Evolutionary conservation across 169 alveolate genomes (phyloP).

Genomic region (Plasmodium adleri): DNA sequence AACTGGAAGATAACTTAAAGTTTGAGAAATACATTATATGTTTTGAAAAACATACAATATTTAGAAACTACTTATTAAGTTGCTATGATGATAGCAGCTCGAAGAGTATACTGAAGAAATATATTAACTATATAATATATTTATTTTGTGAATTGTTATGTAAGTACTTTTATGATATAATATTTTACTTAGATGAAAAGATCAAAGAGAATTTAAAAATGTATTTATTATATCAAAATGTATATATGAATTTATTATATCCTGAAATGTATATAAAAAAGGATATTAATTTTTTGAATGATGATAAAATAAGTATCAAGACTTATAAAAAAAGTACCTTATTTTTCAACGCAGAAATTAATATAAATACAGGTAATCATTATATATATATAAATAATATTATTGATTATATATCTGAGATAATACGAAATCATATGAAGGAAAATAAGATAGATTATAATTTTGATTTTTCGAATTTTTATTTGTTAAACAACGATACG

Average conservation of each 20-base stretch:
- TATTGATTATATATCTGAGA: slow-evolving; percentile 29
- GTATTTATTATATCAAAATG: slow-evolving; percentile 42
- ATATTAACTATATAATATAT: slow-evolving; percentile 56
- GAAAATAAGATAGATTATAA: slow-evolving; percentile 31
- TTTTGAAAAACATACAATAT: slow-evolving; percentile 33
- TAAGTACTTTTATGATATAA: slow-evolving; percentile 59
- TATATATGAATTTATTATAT: slow-evolving; percentile 57
- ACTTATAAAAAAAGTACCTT: slow-evolving; percentile 34
- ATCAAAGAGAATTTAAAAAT: slow-evolving; percentile 36
- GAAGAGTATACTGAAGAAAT: slow-evolving; percentile 52
- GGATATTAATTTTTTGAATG: slow-evolving; percentile 35
- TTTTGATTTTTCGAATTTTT: slow-evolving; percentile 13
- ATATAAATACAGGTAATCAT: slow-evolving; percentile 49
- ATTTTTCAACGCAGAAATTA: slow-evolving; percentile 38
- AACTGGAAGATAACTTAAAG: slow-evolving; percentile 32
- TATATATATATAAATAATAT: slow-evolving; percentile 21
- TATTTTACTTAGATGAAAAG: slow-evolving; percentile 57
- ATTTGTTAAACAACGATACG: slow-evolving; percentile 31
- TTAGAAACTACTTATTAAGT: slow-evolving; percentile 25
- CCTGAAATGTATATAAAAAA: slow-evolving; percentile 58
- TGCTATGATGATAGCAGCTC: slow-evolving; percentile 52
- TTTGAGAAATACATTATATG: slow-evolving; percentile 62
- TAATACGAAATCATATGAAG: slow-evolving; percentile 49
- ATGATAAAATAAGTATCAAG: slow-evolving; percentile 15
- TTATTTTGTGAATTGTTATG: slow-evolving; percentile 52